Evolutionary conservation across 2,329 filamentous ascomycete genomes (phyloP).

Genomic region (Exophiala sp.): DNA sequence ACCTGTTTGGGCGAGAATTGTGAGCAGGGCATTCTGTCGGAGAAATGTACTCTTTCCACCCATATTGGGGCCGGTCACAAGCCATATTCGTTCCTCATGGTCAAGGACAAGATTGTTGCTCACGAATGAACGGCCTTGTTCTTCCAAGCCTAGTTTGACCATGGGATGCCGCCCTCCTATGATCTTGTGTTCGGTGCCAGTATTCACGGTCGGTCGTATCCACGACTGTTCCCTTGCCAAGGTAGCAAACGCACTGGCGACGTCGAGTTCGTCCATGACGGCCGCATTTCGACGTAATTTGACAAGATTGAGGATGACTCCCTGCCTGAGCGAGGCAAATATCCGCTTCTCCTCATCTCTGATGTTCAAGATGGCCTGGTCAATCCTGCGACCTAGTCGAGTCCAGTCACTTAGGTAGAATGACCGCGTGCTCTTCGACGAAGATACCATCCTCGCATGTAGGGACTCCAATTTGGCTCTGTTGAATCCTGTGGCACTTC

Average conservation of each 20-base stretch:
- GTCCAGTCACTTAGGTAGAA: constrained; percentile 87
- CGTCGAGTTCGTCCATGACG: constrained; percentile 91
- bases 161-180: constrained; percentile 87
- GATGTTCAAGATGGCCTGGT: constrained; percentile 73
- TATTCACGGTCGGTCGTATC: constrained; percentile 68
- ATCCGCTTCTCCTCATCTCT: constrained; percentile 79
- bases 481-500: constrained; percentile 56
- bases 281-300: constrained; percentile 82
- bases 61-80: constrained; percentile 90
- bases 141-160: constrained; percentile 76
- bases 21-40: constrained; percentile 91
- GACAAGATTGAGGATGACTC: constrained; percentile 77
- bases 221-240: constrained; percentile 73
- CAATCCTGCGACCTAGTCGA: constrained; percentile 70
- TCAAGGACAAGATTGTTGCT: constrained; percentile 82
- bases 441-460: constrained; percentile 60
- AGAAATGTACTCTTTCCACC: constrained; percentile 95
- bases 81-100: constrained; percentile 66
- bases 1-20: constrained; percentile 86
- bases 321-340: constrained; percentile 68
- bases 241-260: constrained; percentile 78
- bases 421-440: constrained; percentile 78
- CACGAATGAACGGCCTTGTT: constrained; percentile 77
- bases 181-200: constrained; percentile 66
- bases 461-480: constrained; percentile 46